Conservation (phyloP, 2,329 filamentous ascomycete genomes). For the Colletotrichum abscissum region DNA sequence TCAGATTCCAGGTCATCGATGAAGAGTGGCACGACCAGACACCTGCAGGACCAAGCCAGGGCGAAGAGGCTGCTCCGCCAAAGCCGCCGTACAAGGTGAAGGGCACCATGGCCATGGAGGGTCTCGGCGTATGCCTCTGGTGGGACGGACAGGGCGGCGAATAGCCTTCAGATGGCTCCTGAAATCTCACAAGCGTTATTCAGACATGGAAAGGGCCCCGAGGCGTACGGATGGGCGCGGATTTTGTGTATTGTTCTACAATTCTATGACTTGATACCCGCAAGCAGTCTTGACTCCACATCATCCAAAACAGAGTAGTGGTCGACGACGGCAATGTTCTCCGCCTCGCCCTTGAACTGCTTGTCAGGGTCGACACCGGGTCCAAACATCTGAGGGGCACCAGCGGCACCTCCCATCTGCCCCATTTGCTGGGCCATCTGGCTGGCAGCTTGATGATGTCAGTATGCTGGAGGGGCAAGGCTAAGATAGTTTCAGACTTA, state of each 20-base stretch:
- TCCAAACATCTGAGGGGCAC: slow-evolving; percentile 79
- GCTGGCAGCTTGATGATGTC: slow-evolving; percentile 76
- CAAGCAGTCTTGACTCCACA: slow-evolving; percentile 85
- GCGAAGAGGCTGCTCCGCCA: slow-evolving; percentile 69
- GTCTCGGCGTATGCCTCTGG: slow-evolving; percentile 73
- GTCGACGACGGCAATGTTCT: slow-evolving; percentile 95
- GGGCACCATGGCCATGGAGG: slow-evolving; percentile 72
- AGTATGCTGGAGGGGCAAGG: slow-evolving; percentile 37
- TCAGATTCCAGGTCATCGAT: slow-evolving; percentile 85
- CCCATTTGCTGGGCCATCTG: slow-evolving; percentile 93
- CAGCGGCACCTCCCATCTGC: slow-evolving; percentile 75
- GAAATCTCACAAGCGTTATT: background rate
- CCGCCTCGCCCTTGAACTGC: slow-evolving; percentile 89
- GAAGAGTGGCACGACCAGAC: slow-evolving; percentile 94
- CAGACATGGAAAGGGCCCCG: background rate
- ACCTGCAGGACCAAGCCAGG: slow-evolving; percentile 73
- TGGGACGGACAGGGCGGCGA: slow-evolving; percentile 57
- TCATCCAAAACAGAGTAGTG: slow-evolving; percentile 92
- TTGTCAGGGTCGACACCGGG: slow-evolving; percentile 96
- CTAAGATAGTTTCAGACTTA: slow-evolving; percentile 56
- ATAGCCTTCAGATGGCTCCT: slow-evolving; percentile 15
- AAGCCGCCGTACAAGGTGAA: slow-evolving; percentile 79
- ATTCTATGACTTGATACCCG: slow-evolving; percentile 56
- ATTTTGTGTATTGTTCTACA: slow-evolving; percentile 26
- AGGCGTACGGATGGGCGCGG: slow-evolving; percentile 4